These are phyloP conservation scores for Pythium biforme DNA, from an alignment of 352 stramenopile genomes.

Conservation along the genomic window DNA sequence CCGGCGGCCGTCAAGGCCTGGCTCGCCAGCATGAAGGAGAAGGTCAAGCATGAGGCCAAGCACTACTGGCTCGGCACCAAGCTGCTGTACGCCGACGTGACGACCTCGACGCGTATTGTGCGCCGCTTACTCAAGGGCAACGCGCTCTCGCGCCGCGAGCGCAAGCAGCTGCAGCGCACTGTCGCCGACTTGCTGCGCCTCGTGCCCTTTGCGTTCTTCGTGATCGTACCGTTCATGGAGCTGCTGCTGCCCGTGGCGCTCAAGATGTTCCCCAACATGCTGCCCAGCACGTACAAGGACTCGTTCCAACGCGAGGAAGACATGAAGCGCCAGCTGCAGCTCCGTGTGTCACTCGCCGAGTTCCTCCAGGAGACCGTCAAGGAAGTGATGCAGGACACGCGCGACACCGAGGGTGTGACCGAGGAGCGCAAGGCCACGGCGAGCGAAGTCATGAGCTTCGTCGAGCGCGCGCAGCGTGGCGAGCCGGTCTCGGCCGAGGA, in stretches of 20 bases:
- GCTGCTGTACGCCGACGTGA: conserved; percentile 94
- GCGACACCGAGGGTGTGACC: conserved; percentile 73
- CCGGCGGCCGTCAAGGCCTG: conserved; percentile 62
- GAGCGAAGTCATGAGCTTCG: conserved; percentile 82
- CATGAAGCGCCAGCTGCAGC: conserved; percentile 97
- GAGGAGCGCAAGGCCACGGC: conserved; percentile 77
- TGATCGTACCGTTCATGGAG: conserved; percentile 99
- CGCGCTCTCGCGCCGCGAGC: conserved; percentile 93
- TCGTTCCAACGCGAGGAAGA: conserved; percentile 97
- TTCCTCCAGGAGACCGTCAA: conserved; percentile 98
- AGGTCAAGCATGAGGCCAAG: conserved; percentile 90
- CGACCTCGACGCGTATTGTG: conserved; percentile 93
- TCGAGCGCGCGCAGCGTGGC: conserved; percentile 77
- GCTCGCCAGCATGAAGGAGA: conserved; percentile 67
- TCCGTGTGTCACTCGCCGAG: conserved; percentile 94
- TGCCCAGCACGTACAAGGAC: conserved; percentile 97
- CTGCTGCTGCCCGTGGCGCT: conserved; percentile 96
- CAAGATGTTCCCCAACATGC: conserved; percentile 99
- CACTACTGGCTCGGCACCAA: conserved; percentile 98
- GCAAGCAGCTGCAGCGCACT: conserved; percentile 96
- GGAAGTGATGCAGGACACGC: conserved; percentile 82
- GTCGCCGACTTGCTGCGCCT: conserved; percentile 96
- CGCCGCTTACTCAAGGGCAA: conserved; percentile 90
- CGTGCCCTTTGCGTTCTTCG: conserved; percentile 97
- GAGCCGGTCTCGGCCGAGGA: conserved; percentile 76